A percentile compares a stretch with the other conserved stretches of the same genome.
phyloP scores from a whole-genome alignment of 2,329 filamentous ascomycete genomes.

The Clonostachys rhizophaga region DNA sequence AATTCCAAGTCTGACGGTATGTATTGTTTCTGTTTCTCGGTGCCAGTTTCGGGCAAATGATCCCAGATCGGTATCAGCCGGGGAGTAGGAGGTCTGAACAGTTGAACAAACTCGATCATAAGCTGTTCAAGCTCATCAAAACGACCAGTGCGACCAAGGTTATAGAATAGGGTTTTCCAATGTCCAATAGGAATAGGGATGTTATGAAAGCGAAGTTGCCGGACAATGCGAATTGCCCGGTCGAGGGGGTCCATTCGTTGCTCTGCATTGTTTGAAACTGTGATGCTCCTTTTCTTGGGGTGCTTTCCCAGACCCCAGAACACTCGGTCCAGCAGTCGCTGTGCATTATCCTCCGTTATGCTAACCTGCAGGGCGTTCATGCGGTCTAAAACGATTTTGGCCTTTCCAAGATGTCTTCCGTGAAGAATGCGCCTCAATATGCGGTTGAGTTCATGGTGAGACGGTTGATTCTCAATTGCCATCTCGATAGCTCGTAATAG shows the following conservation, averaged over 20 bases:
- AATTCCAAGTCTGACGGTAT: slow-evolving; percentile 35
- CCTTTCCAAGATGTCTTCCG: slow-evolving; percentile 10
- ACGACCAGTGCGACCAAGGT: slow-evolving; percentile 35
- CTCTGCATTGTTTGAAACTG: slow-evolving; percentile 1
- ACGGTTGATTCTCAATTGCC: slow-evolving; percentile 8
- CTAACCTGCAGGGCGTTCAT: slow-evolving; percentile 21
- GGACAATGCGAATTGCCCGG: slow-evolving; percentile 18
- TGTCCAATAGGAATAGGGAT: slow-evolving; percentile 25
- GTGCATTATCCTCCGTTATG: slow-evolving; percentile 18
- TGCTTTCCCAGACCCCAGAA: slow-evolving; percentile 20
- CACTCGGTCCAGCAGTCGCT: slow-evolving; percentile 12
- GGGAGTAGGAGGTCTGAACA: slow-evolving; percentile 22
- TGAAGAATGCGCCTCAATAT: slow-evolving; percentile 9
- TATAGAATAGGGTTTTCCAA: slow-evolving; percentile 38
- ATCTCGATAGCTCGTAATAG: slow-evolving; percentile 33
- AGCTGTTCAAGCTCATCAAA: slow-evolving; percentile 39
- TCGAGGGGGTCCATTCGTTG: slow-evolving; percentile 15
- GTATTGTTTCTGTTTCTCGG: slow-evolving; percentile 4
- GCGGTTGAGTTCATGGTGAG: slow-evolving; percentile 14
- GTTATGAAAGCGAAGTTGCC: slow-evolving; percentile 19
- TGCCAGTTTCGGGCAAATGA: background rate
- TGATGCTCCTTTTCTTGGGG: slow-evolving; percentile 10
- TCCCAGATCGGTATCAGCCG: slow-evolving; percentile 35
- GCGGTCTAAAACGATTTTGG: slow-evolving; percentile 18
- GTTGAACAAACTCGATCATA: slow-evolving; percentile 32